Evolutionary conservation across 108 stramenopile genomes (phyloP), one percentile per base, ranked within the genome.

Genomic region (Parietichytrium sp.): DNA sequence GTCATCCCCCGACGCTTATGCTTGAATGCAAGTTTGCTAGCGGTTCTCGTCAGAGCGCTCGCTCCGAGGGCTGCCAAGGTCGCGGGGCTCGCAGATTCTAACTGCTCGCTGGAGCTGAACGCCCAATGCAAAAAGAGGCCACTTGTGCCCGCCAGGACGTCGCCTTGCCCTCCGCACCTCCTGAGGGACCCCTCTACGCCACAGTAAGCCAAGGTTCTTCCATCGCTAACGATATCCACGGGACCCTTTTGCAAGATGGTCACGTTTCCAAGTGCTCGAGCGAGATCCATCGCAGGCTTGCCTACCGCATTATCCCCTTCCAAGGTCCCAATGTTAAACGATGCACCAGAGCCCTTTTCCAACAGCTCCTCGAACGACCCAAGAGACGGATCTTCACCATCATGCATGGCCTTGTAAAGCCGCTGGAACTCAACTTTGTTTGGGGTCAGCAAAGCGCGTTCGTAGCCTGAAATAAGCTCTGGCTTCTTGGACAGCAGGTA

Each of bases 101-200:
- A 6, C 31, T 20, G 47, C 47, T 83, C 53, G 33, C 18, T 47
- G 16, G 16, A 23, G 29, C 47, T 15, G 20, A 10, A 26, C 80
- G 93, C 87, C 94, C 94, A 95, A 4, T 91, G 90, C 83, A 92
- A 48, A 29, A 94, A 89, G 12, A 93, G 90, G 45, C 90, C 93
- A 38, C 93, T 78, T 1, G 92, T 89, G 29, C 95, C 94, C 15
- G 95, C 89, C 79, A 99, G 85, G 16, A 99, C 87, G 85, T 99
- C 98, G 12, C 98, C 98, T 54, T 97, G 91, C 16, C 98, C 98
- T 51, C 98, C 98, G 45, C 95, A 96, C 52, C 98, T 91, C 83
- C 96, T 94, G 79, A 90, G 85, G 3, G 95, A 93, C 0, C 95
- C 95, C 45, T 88, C 79, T 83, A 95, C 94, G 20, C 80, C 81